Base-by-base conservation (phyloP, 208 protist species). In the Leishmania gerbilli region DNA sequence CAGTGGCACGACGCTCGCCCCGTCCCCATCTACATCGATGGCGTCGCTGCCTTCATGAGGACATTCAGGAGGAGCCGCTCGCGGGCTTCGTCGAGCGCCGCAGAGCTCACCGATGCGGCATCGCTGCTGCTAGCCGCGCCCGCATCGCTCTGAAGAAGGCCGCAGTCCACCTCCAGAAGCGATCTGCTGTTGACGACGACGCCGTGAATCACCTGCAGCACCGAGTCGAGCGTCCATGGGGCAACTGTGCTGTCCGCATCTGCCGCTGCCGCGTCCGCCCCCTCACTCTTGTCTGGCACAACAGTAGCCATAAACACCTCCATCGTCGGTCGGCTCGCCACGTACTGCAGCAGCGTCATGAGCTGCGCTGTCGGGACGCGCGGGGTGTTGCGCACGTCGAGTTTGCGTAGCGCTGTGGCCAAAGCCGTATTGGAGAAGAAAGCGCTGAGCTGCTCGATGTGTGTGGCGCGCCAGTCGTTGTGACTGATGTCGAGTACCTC, bases 401-500 rank as follows among this genome's bases (percentile, higher is more conserved):
- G 68, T 58, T 87, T 83, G 8, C 79, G 79, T 47, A 87, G 76
- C 1, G 17, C 9, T 7, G 7, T 27, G 8, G 71, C 76, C 27
- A 64, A 8, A 0, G 27, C 53, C 6, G 76, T 42, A 21, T 80
- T 72, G 3, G 84, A 76, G 17, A 89, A 81, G 37, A 84, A 24
- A n/a, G 80, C 68, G 11, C 60, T 67, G 34, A 96, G 75, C 65
- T 90, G 42, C n/a, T 86, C 81, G 3, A 89, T 83, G 78, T 97
- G 94, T 31, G 76, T 76, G 37, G 49, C 72, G 9, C 87, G 86
- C 74, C 95, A 89, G 64, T 97, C 92, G 79, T 97, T 97, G 81
- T 88, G 88, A 84, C 91, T 91, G 40, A 97, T 77, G 79, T 95
- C 84, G 4, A 96, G 37, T 45, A 81, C 78, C 45, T 77, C 71